These are phyloP conservation scores for Thymus mandschuricus DNA, from an alignment of 257 asterid genomes.

Conservation along the genomic window DNA sequence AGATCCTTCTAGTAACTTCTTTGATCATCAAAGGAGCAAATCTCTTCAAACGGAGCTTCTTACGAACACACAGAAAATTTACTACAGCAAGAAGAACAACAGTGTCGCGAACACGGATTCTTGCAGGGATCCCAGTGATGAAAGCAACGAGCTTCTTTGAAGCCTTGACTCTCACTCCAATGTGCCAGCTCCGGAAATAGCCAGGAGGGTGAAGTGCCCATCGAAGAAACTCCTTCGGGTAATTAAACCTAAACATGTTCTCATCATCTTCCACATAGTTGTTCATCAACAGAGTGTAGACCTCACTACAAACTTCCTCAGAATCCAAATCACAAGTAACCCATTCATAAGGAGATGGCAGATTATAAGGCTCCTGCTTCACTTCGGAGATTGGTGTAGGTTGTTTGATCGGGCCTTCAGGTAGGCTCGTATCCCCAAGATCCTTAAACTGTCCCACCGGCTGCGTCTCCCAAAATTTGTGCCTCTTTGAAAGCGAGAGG, in stretches of 20 bases:
- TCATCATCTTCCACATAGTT: slow-evolving; percentile 88
- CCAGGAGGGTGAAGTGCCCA: slow-evolving; percentile 94
- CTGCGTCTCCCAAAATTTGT: slow-evolving; percentile 92
- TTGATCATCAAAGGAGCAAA: slow-evolving; percentile 92
- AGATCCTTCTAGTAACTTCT: slow-evolving; percentile 85
- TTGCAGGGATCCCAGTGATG: slow-evolving; percentile 87
- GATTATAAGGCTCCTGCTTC: slow-evolving; percentile 87
- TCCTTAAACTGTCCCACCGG: slow-evolving; percentile 94
- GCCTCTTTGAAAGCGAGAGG: slow-evolving; percentile 66
- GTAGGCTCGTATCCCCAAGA: slow-evolving; percentile 62
- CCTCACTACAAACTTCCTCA: slow-evolving; percentile 75
- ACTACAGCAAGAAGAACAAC: slow-evolving; percentile 83
- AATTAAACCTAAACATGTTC: slow-evolving; percentile 84
- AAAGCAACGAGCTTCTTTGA: slow-evolving; percentile 86
- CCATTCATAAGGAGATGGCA: slow-evolving; percentile 86
- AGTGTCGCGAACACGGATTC: slow-evolving; percentile 64
- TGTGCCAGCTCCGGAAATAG: slow-evolving; percentile 73
- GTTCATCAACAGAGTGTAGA: slow-evolving; percentile 63
- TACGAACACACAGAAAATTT: slow-evolving; percentile 81
- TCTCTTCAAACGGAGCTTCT: slow-evolving; percentile 86
- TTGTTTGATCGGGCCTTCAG: slow-evolving; percentile 84
- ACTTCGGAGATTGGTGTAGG: slow-evolving; percentile 75
- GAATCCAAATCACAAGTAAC: slow-evolving; percentile 75
- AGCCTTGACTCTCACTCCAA: slow-evolving; percentile 79
- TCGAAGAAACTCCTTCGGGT: slow-evolving; percentile 84